phyloP scores from a whole-genome alignment of 495 filamentous ascomycete species.

The Penicillium tannophilum region DNA sequence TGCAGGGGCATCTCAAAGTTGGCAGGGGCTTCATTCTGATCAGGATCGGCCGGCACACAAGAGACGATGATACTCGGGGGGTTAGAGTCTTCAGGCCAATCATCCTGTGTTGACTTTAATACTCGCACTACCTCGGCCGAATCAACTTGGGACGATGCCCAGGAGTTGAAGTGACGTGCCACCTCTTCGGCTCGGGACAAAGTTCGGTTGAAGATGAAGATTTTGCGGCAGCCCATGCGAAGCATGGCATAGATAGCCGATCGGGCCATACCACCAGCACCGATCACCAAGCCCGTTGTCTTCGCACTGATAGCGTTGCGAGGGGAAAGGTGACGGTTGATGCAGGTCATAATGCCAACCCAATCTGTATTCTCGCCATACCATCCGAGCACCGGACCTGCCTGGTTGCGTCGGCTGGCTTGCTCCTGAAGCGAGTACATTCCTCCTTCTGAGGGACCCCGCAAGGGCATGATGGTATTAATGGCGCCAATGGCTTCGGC shows the following conservation, averaged over 20 bases:
- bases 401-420: slow-evolving; percentile 64
- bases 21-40: slow-evolving; percentile 62
- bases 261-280: slow-evolving; percentile 81
- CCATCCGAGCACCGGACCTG: slow-evolving; percentile 65
- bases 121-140: slow-evolving; percentile 60
- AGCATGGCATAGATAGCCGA: slow-evolving; percentile 80
- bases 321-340: slow-evolving; percentile 75
- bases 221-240: slow-evolving; percentile 73
- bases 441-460: slow-evolving; percentile 60
- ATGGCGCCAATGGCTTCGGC: slow-evolving; percentile 80
- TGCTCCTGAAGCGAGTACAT: slow-evolving; percentile 66
- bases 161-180: slow-evolving; percentile 70
- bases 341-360: slow-evolving; percentile 71
- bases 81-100: slow-evolving; percentile 65
- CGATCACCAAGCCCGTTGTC: slow-evolving; percentile 72
- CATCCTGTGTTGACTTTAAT: slow-evolving; percentile 55
- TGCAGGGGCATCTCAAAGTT: slow-evolving; percentile 74
- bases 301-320: slow-evolving; percentile 72
- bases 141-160: slow-evolving; percentile 46
- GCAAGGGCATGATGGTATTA: slow-evolving; percentile 78
- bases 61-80: slow-evolving; percentile 76
- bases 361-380: slow-evolving; percentile 89
- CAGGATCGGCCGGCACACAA: slow-evolving; percentile 71
- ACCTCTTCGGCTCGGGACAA: slow-evolving; percentile 62
- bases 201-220: slow-evolving; percentile 80